These are phyloP conservation scores for Paraurostyla sp. DNA, from an alignment of 73 alveolate species.

Conservation along the genomic window DNA sequence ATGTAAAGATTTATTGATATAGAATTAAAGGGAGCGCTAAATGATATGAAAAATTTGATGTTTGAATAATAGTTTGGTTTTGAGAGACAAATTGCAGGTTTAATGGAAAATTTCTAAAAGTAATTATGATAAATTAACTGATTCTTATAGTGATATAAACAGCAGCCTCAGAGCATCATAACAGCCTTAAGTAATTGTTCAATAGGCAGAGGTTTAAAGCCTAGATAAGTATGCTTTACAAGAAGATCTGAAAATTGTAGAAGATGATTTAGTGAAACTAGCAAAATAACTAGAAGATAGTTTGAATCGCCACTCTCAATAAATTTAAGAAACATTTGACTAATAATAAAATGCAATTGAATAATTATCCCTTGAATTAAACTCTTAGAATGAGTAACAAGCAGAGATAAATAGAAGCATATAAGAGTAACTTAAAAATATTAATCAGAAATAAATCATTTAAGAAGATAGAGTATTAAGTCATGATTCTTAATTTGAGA, in stretches of 20 bases:
- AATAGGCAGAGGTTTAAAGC: neutral
- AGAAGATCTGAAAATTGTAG: slow-evolving; percentile 10
- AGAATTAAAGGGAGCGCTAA: neutral
- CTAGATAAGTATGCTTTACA: neutral
- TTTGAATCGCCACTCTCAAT: neutral
- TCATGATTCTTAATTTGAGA: neutral
- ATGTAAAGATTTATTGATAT: slow-evolving; percentile 1
- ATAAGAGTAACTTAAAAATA: neutral
- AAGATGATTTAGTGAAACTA: neutral
- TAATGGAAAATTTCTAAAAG: neutral
- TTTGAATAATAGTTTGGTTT: slow-evolving; percentile 17
- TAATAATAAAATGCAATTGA: neutral
- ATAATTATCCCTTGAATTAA: neutral
- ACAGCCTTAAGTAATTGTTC: neutral
- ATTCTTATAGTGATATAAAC: neutral
- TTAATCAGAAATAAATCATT: neutral
- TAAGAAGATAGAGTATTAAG: neutral
- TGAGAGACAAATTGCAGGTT: neutral
- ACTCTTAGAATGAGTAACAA: neutral
- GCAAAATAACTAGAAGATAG: slow-evolving; percentile 1
- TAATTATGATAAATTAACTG: neutral
- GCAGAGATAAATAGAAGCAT: neutral
- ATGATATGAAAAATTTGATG: slow-evolving; percentile 23
- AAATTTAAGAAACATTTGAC: neutral
- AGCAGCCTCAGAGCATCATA: too few species aligned